These are phyloP conservation scores for Gymnopus androsaceus DNA, from an alignment of 1,284 basidiomycete species.

Conservation along the genomic window DNA sequence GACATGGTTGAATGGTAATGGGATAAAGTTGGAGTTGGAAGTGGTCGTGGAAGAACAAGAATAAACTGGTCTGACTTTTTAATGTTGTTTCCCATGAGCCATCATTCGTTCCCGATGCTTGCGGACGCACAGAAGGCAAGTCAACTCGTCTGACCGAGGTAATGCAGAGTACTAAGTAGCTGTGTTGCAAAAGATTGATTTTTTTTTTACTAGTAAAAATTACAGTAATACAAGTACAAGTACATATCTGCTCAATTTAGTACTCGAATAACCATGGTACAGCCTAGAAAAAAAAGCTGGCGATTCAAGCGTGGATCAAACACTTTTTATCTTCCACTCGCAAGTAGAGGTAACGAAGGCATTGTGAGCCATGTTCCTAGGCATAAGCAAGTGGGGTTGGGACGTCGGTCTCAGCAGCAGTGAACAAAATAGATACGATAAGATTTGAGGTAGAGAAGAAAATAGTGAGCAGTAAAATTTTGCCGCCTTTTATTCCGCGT, in stretches of 20 bases:
- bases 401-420: background rate
- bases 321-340: slow-evolving; percentile 59
- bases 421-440: background rate
- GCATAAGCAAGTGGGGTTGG: slow-evolving; percentile 57
- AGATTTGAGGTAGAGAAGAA: background rate
- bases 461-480: background rate
- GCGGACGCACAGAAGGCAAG: too few species aligned
- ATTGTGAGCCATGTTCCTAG: slow-evolving; percentile 66
- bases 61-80: slow-evolving; percentile 18
- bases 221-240: slow-evolving; percentile 12
- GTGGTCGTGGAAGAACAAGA: slow-evolving; percentile 9
- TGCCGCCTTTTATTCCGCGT: background rate
- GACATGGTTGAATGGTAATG: slow-evolving; percentile 23
- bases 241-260: slow-evolving; percentile 62
- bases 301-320: slow-evolving; percentile 74
- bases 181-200: too few species aligned
- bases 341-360: slow-evolving; percentile 76
- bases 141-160: too few species aligned
- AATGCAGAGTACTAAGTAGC: too few species aligned
- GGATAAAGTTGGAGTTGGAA: slow-evolving; percentile 23
- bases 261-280: slow-evolving; percentile 65
- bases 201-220: background rate
- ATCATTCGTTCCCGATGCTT: too few species aligned
- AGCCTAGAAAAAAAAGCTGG: slow-evolving; percentile 37
- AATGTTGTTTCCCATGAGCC: slow-evolving; percentile 27